Base-by-base conservation (phyloP, 306 rosid genomes). In the Pyrus betulifolia region DNA sequence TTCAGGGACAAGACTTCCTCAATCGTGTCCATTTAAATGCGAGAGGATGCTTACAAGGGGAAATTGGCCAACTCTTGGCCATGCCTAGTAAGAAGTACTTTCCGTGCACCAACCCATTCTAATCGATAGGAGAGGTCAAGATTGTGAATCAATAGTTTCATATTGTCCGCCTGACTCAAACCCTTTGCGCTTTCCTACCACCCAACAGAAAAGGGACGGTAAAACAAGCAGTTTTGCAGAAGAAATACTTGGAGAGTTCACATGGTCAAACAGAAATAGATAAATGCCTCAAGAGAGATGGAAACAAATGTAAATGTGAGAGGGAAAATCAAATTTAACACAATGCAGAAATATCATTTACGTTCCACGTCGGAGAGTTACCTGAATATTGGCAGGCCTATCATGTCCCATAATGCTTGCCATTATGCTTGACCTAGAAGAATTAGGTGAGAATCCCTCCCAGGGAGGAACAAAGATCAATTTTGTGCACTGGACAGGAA, bases 361-460 rank as follows among this genome's bases (percentile, higher is more conserved):
- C 44, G 67, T 21, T 35, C 51, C 4, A 11, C 10, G 11, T 31
- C 0, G 70, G 52, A 68, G 71, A 78, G 74, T 67, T 84, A 94
- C 98, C 97, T 84, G 85, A 30, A 74, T 70, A 55, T 83, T 82
- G 75, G 76, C 72, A 73, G 83, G 85, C 77, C 75, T 65, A 65
- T 85, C 91, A 60, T 76, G 80, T 80, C 85, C 96, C 81, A 81
- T 80, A 73, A 93, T 86, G 86, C 84, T 89, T 62, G 93, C 97
- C 92, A 94, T 94, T 72, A 94, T 88, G 87, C 98, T 95, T 74
- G 93, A 89, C 73, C 97, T 89, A 67, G 96, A 88, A 83, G 96
- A 85, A 84, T 92, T 95, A n/a, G 98, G 96, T 15, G 97, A 95
- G 85, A 95, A 92, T 85, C 98, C 98, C 69, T 95, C 98, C 97